Base-by-base conservation (phyloP, 164 flowering plant species). In the Sextonia rubra region DNA sequence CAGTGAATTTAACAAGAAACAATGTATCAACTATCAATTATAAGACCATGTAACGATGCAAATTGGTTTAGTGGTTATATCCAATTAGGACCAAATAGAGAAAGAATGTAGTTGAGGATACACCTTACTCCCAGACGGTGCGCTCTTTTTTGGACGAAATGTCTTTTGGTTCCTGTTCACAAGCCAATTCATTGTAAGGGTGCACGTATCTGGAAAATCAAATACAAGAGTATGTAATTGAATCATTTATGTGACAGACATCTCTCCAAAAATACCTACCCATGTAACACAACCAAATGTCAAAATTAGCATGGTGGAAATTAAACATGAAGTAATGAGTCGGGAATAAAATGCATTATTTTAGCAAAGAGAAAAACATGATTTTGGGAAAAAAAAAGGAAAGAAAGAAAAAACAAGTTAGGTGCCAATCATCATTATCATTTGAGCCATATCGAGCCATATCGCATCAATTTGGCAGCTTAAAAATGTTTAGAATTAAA, bases 81-180 rank as follows among this genome's bases (percentile, higher is more conserved):
- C 66, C 30, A 37, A 12, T 66, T 3, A 72, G 49, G 32, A 47
- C 69, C 48, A 67, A 48, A 27, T 6, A 30, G 37, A 47, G 60
- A 37, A 68, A 4, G 52, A 9, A 32, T 1, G 24, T 6, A 69
- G 30, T 22, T 58, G 49, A 66, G 62, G 58, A 74, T 70, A 62
- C 68, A 94, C 98, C 98, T 94, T 94, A 83, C 96, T 94, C 73
- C 99, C 98, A 15, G 98, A 89, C 3, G 97, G 98, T 20, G 94
- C 92, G 82, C 94, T 94, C 81, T 94, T 94, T 76, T 94, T 94
- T 8, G 97, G 99, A 69, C 98, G 94, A 73, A 94, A 94, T 65
- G 99, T 94, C 75, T 84, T 88, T 66, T 94, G 98, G 74, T 89
- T 93, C 88, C 98, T 93, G 88, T 75, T 76, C 64, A 64, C 71